These are phyloP conservation scores for Heterococcus sp. DNA, from an alignment of 108 stramenopile genomes.

Conservation along the genomic window DNA sequence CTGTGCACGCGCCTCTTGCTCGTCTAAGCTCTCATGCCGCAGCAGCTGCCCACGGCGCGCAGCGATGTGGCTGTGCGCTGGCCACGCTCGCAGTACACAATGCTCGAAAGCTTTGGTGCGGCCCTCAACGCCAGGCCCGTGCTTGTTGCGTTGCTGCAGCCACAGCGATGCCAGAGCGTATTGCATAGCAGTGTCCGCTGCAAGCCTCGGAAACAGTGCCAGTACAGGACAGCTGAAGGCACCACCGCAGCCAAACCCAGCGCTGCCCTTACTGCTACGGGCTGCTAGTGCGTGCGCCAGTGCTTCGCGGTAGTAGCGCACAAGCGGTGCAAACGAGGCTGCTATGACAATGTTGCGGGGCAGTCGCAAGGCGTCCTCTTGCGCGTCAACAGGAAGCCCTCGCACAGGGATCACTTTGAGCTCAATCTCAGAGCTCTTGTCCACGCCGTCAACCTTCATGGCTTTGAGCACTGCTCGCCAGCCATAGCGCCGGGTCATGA, in stretches of 20 bases:
- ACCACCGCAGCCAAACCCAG: slow-evolving; percentile 16
- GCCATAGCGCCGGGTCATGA: slow-evolving; percentile 35
- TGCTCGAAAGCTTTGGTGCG: slow-evolving; percentile 16
- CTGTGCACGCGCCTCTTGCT: background rate
- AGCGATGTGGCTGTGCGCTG: slow-evolving; percentile 25
- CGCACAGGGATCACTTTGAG: slow-evolving; percentile 32
- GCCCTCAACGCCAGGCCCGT: slow-evolving; percentile 3
- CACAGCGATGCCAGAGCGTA: background rate
- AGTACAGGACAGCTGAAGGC: slow-evolving; percentile 22
- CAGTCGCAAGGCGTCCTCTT: slow-evolving; percentile 35
- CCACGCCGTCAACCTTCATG: slow-evolving; percentile 23
- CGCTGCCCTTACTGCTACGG: slow-evolving; percentile 18
- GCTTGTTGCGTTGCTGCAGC: background rate
- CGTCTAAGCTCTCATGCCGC: background rate
- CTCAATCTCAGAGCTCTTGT: slow-evolving; percentile 38
- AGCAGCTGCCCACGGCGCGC: background rate
- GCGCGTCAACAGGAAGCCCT: background rate
- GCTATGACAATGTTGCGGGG: slow-evolving; percentile 32
- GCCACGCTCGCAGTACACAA: slow-evolving; percentile 31
- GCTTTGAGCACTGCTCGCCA: slow-evolving; percentile 44
- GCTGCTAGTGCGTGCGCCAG: slow-evolving; percentile 20
- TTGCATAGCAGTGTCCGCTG: slow-evolving; percentile 21
- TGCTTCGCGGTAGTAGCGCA: slow-evolving; percentile 27
- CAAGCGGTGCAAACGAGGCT: slow-evolving; percentile 26
- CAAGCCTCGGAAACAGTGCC: slow-evolving; percentile 33